These are phyloP conservation scores for Astrephomene gubernaculifera DNA, from an alignment of 139 green algal species.

Conservation along the genomic window DNA sequence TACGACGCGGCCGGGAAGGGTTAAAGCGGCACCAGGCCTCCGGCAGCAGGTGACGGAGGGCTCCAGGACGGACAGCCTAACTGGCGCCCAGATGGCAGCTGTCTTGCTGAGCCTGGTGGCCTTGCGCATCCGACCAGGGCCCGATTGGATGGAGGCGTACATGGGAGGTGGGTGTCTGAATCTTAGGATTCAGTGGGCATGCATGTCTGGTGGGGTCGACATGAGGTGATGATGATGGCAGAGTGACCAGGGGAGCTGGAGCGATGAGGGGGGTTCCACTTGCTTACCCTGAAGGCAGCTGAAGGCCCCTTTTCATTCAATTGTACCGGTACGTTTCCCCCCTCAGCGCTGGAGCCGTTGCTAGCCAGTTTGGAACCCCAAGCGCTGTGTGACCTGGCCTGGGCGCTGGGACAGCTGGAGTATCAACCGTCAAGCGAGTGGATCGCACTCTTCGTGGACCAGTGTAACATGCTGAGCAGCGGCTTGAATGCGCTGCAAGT, in stretches of 20 bases:
- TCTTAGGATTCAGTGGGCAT: no score
- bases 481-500: background rate
- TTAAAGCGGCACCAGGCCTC: background rate
- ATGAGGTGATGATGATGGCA: no score
- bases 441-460: background rate
- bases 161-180: constrained; percentile 8
- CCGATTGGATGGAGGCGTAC: background rate
- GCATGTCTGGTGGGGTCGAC: no score
- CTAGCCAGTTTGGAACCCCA: background rate
- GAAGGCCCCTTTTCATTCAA: no score
- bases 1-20: background rate
- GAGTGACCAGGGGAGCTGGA: no score
- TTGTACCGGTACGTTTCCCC: background rate
- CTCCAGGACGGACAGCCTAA: no score
- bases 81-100: constrained; percentile 1
- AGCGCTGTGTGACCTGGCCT: background rate
- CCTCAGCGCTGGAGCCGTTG: background rate
- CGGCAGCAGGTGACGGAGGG: no score
- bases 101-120: constrained; percentile 23
- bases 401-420: constrained; percentile 13
- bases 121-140: background rate
- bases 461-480: background rate
- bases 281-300: no score
- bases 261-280: no score
- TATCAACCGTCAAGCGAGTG: background rate